Percentiles rank a stretch among this genome's conserved stretches.
Conservation (phyloP, 2,329 filamentous ascomycete species). For the Sporothrix curviconia region DNA sequence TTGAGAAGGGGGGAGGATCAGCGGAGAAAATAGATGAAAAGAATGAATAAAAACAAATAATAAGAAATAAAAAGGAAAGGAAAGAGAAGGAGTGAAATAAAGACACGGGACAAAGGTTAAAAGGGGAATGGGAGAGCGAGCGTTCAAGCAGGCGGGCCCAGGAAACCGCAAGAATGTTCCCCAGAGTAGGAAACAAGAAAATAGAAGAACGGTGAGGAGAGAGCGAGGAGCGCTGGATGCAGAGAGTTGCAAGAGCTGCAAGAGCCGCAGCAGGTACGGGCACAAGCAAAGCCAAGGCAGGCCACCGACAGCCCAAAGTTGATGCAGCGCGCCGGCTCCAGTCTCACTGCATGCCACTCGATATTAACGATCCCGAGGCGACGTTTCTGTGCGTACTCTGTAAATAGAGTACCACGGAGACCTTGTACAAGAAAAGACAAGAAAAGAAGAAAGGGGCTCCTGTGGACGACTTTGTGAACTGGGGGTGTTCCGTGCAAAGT, state of each 20-base stretch:
- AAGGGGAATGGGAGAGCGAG: slow-evolving; percentile 4
- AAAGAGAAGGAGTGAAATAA: background rate
- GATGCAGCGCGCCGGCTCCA: slow-evolving; percentile 8
- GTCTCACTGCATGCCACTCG: slow-evolving; percentile 18
- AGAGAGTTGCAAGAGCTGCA: no score
- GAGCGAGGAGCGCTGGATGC: background rate
- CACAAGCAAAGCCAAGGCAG: background rate
- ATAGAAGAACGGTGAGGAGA: no score
- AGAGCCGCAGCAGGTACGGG: no score
- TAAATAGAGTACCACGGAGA: no score
- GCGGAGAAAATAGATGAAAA: no score
- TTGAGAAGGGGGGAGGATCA: background rate
- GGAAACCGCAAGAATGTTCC: background rate
- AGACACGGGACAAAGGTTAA: background rate
- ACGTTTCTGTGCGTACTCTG: background rate
- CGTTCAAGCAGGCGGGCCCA: no score
- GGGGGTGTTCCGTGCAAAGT: no score
- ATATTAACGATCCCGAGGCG: slow-evolving; percentile 13
- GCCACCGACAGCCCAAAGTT: background rate
- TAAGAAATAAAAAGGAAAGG: slow-evolving; percentile 1
- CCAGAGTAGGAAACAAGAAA: slow-evolving; percentile 2
- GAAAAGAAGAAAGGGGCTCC: no score
- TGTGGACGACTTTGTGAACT: no score
- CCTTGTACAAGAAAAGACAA: background rate
- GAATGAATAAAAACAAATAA: background rate